Percentiles rank a stretch among this genome's conserved stretches.
These are phyloP conservation scores for Colletotrichum musae DNA, from an alignment of 2,329 filamentous ascomycete genomes.

Conservation along the genomic window DNA sequence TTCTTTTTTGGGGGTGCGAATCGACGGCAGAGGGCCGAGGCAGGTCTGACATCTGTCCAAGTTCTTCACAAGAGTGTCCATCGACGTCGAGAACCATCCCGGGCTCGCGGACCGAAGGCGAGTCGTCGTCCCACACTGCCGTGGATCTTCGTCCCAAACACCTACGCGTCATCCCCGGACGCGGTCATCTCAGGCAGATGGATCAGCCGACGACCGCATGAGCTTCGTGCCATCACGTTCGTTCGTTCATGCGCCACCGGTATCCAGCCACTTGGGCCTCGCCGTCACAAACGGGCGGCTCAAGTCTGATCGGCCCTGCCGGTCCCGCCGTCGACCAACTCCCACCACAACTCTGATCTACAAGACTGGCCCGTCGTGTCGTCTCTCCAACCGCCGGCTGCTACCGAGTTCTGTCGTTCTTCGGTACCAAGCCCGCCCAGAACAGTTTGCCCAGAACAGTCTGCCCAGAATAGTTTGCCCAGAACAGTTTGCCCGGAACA, in stretches of 20 bases:
- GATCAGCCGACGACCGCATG: neutral
- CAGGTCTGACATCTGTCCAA: no score
- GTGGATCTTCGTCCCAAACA: neutral
- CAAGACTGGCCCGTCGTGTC: neutral
- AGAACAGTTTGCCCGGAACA: neutral
- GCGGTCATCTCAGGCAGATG: neutral
- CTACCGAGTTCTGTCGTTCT: neutral
- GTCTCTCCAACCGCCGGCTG: no score
- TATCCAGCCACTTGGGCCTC: neutral
- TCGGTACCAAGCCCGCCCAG: slow-evolving; percentile 19
- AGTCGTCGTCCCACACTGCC: neutral
- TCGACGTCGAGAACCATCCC: no score
- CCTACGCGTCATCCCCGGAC: slow-evolving; percentile 1
- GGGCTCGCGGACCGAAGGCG: neutral
- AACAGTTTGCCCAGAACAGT: neutral
- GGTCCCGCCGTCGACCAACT: neutral
- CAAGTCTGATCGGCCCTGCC: slow-evolving; percentile 30
- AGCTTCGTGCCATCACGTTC: neutral
- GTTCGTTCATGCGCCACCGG: neutral
- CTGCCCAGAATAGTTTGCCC: no score
- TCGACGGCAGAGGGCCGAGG: neutral
- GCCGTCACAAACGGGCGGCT: slow-evolving; percentile 12
- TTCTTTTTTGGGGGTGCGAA: no score
- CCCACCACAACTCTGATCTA: neutral
- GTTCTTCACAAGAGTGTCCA: neutral